phyloP scores from a whole-genome alignment of 495 filamentous ascomycete genomes.

The Pseudoneurospora amorphoporcata region DNA sequence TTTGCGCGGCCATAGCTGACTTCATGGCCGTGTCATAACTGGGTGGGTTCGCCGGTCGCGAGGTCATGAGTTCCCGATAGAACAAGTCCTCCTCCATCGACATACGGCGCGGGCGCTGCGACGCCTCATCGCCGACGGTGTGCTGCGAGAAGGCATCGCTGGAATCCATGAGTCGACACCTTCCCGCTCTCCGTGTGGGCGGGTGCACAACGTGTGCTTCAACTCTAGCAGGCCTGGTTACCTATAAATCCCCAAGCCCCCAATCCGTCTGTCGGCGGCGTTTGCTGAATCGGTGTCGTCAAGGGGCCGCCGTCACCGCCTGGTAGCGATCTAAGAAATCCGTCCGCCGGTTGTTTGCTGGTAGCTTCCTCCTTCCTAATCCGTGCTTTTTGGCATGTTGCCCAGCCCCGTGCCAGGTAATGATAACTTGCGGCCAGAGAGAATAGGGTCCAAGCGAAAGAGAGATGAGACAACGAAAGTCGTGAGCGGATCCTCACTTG shows the following conservation, averaged over 20 bases:
- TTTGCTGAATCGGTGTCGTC: neutral
- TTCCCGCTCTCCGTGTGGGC: neutral
- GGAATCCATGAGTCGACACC: neutral
- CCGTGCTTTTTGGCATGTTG: slow-evolving; percentile 16
- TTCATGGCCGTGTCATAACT: slow-evolving; percentile 28
- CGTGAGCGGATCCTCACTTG: neutral
- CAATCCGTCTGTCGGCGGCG: neutral
- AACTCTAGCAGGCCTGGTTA: neutral
- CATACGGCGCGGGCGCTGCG: slow-evolving; percentile 23
- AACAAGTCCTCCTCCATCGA: slow-evolving; percentile 32
- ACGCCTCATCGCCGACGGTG: slow-evolving; percentile 17
- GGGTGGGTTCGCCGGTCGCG: slow-evolving; percentile 24
- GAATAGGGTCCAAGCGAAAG: neutral
- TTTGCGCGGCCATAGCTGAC: slow-evolving; percentile 22
- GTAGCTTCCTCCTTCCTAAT: slow-evolving; percentile 15
- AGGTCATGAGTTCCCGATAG: slow-evolving; percentile 26
- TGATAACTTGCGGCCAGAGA: neutral
- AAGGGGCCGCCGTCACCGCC: slow-evolving; percentile 1
- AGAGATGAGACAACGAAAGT: neutral
- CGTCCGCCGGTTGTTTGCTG: neutral
- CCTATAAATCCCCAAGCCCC: neutral
- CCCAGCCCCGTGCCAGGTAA: slow-evolving; percentile 4
- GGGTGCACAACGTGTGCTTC: neutral
- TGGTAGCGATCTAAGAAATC: neutral
- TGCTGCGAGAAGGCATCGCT: slow-evolving; percentile 26